Evolutionary conservation across 768 basidiomycete species (phyloP).

Genomic region (Epithele typhae): DNA sequence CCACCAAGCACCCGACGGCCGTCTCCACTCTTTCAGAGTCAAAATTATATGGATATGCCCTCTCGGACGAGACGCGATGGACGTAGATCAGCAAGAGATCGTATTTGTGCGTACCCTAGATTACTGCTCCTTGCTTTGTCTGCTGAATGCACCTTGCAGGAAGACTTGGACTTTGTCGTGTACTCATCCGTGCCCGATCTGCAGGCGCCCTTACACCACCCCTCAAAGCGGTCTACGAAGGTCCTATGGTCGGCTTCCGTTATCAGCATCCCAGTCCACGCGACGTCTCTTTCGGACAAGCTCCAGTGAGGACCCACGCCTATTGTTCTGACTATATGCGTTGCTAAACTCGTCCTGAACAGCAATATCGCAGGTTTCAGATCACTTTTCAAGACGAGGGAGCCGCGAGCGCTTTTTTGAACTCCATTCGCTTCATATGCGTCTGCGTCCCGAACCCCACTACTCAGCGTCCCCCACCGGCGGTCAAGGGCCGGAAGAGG

Average conservation of each 20-base stretch:
- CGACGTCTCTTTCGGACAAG: constrained; percentile 18
- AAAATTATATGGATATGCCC: constrained; percentile 62
- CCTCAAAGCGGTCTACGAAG: constrained; percentile 78
- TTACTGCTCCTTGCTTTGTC: constrained; percentile 1
- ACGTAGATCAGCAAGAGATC: constrained; percentile 49
- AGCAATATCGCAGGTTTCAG: constrained; percentile 76
- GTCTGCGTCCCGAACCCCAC: constrained; percentile 66
- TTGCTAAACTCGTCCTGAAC: no score
- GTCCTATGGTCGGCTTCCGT: constrained; percentile 67
- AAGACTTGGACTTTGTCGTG: constrained; percentile 70
- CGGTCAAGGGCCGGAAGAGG: no score
- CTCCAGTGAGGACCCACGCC: no score
- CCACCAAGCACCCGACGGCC: constrained; percentile 38
- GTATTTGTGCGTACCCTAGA: constrained; percentile 62
- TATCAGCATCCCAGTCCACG: constrained; percentile 52
- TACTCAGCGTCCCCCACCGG: no score
- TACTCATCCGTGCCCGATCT: constrained; percentile 48
- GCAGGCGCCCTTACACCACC: constrained; percentile 50
- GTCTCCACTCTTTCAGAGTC: constrained; percentile 60
- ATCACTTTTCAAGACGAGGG: constrained; percentile 54
- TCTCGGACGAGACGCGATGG: constrained; percentile 27
- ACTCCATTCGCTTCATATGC: constrained; percentile 61
- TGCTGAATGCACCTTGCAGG: constrained; percentile 37
- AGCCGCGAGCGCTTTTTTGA: constrained; percentile 54
- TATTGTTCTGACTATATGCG: no score